phyloP scores from a whole-genome alignment of 495 filamentous ascomycete genomes.

The Aspergillus affinis region DNA sequence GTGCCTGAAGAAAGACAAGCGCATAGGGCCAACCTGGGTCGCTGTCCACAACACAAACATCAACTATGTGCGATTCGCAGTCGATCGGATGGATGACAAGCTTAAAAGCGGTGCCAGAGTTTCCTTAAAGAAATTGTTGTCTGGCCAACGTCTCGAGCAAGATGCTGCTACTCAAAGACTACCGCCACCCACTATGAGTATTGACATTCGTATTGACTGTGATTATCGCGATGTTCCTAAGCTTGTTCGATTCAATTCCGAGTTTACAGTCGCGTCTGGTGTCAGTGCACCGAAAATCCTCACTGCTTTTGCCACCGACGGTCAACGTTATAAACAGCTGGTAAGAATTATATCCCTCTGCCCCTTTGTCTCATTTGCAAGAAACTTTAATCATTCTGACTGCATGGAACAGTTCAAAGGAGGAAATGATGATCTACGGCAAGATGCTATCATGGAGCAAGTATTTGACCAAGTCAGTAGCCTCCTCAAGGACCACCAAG shows the following conservation, averaged over 20 bases:
- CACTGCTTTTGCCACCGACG: conserved; percentile 72
- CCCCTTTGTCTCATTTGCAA: background rate
- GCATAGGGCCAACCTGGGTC: conserved; percentile 54
- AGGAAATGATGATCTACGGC: conserved; percentile 92
- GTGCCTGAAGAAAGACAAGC: conserved; percentile 52
- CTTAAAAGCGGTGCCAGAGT: conserved; percentile 69
- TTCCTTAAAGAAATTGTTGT: conserved; percentile 55
- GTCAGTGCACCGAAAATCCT: conserved; percentile 91
- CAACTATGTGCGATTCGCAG: conserved; percentile 70
- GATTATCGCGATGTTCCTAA: conserved; percentile 76
- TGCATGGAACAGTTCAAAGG: conserved; percentile 68
- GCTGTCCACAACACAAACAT: conserved; percentile 71
- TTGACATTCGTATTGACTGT: conserved; percentile 67
- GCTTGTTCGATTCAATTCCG: conserved; percentile 64
- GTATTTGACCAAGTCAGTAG: conserved; percentile 95
- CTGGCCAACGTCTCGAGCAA: conserved; percentile 56
- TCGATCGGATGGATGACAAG: conserved; percentile 57
- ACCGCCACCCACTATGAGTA: conserved; percentile 86
- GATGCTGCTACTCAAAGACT: conserved; percentile 59
- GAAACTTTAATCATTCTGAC: conserved; percentile 6
- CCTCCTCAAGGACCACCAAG: conserved; percentile 78
- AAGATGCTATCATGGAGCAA: conserved; percentile 99
- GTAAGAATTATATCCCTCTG: conserved; percentile 42
- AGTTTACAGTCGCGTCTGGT: conserved; percentile 82
- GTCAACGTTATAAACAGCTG: conserved; percentile 78